Conservation (phyloP, 176 grass and related monocot genomes). For the Rhynchospora pubera region DNA sequence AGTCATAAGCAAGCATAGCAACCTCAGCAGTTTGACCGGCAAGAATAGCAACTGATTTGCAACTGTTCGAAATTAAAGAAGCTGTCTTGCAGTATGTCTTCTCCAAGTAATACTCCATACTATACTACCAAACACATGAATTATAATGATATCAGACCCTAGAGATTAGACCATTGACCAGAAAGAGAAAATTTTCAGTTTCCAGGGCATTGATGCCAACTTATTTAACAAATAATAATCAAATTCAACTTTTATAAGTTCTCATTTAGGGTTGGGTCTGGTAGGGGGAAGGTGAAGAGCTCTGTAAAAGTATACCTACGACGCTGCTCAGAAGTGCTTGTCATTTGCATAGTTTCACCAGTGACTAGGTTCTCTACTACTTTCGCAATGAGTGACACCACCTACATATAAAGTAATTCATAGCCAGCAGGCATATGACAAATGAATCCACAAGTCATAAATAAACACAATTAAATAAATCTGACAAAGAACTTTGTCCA, state of each 20-base stretch:
- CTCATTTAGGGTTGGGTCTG: neutral
- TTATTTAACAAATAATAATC: slow-evolving; percentile 10
- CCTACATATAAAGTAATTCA: slow-evolving; percentile 41
- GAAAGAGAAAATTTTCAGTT: neutral
- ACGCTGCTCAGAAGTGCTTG: slow-evolving; percentile 67
- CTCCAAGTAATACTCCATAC: slow-evolving; percentile 96
- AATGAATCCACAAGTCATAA: slow-evolving; percentile 6
- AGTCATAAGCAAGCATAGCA: slow-evolving; percentile 77
- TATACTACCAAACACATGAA: slow-evolving; percentile 30
- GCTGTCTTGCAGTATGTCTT: slow-evolving; percentile 99
- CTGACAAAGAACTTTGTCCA: neutral
- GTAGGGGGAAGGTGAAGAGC: neutral
- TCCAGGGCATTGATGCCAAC: neutral
- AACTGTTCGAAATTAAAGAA: slow-evolving; percentile 97
- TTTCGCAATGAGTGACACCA: slow-evolving; percentile 82
- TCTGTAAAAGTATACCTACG: slow-evolving; percentile 39
- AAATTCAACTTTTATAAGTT: neutral
- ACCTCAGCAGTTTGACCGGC: slow-evolving; percentile 89
- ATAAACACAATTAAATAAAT: neutral
- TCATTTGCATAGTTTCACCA: slow-evolving; percentile 97
- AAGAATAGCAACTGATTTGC: slow-evolving; percentile 85
- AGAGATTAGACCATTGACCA: neutral
- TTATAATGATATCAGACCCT: slow-evolving; percentile 31
- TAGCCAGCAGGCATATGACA: neutral
- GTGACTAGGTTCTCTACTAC: slow-evolving; percentile 88